Evolutionary conservation across 805 yeast species (phyloP).

Genomic region (Metschnikowia similis): DNA sequence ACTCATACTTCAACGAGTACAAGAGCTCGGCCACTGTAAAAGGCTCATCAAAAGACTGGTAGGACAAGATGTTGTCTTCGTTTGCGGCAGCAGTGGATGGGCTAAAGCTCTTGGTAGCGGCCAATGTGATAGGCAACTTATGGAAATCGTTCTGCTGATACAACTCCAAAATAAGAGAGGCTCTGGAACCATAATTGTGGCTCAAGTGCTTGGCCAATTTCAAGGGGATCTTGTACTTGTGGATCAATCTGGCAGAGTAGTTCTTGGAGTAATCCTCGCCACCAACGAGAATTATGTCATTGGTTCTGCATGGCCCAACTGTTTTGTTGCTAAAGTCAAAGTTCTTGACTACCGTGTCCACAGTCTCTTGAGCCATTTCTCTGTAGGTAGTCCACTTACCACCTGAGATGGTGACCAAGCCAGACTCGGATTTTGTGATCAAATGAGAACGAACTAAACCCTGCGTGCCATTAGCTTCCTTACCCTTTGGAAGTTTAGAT

Average conservation of each 20-base stretch:
- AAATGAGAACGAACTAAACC: conserved; percentile 89
- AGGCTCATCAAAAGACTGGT: conserved; percentile 64
- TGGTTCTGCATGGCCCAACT: conserved; percentile 48
- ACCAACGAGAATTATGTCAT: conserved; percentile 60
- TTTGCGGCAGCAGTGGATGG: conserved; percentile 26
- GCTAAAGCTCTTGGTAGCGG: conserved; percentile 29
- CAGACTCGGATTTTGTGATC: conserved; percentile 65
- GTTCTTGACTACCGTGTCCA: conserved; percentile 60
- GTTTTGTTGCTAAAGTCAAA: conserved; percentile 34
- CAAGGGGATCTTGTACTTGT: conserved; percentile 68
- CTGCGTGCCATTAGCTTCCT: conserved; percentile 58
- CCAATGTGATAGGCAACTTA: conserved; percentile 64
- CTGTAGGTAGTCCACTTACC: conserved; percentile 99
- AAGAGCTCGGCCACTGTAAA: conserved; percentile 88
- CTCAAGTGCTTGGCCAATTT: conserved; percentile 78
- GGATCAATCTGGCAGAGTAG: conserved; percentile 73
- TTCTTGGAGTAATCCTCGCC: conserved; percentile 76
- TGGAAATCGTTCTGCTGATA: conserved; percentile 52
- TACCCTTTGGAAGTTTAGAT: conserved; percentile 43
- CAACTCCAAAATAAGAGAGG: conserved; percentile 64
- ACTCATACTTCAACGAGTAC: conserved; percentile 78
- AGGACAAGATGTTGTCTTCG: conserved; percentile 35
- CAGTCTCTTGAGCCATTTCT: conserved; percentile 95
- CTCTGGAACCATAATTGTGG: conserved; percentile 84
- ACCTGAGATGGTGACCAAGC: conserved; percentile 85